Conservation (phyloP, 2,329 filamentous ascomycete genomes). For the Ustulina deusta region DNA sequence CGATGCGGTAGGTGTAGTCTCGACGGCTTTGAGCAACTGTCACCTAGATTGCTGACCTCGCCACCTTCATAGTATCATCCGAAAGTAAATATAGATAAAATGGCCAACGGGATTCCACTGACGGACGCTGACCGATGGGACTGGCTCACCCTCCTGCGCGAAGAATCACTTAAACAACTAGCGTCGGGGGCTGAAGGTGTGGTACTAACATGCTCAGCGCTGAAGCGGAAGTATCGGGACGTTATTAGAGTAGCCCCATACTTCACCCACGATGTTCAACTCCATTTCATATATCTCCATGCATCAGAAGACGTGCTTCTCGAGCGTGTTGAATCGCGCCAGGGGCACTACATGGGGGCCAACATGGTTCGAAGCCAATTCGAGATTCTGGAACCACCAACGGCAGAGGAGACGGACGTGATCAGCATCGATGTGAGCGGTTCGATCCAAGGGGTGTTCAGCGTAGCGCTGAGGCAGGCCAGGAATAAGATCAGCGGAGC, state of each 20-base stretch:
- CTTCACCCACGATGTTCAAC: slow-evolving; percentile 76
- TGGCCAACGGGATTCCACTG: slow-evolving; percentile 84
- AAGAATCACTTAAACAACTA: slow-evolving; percentile 71
- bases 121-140: slow-evolving; percentile 97
- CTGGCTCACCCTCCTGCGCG: slow-evolving; percentile 85
- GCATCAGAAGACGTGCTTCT: slow-evolving; percentile 81
- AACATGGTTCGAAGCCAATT: slow-evolving; percentile 96
- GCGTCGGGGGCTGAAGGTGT: slow-evolving; percentile 74
- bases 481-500: slow-evolving; percentile 63
- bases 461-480: slow-evolving; percentile 69
- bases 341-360: slow-evolving; percentile 95
- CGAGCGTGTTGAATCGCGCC: slow-evolving; percentile 76
- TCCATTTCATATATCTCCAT: slow-evolving; percentile 94
- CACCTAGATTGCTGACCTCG: slow-evolving; percentile 11
- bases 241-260: slow-evolving; percentile 85
- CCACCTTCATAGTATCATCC: slow-evolving; percentile 73
- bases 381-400: slow-evolving; percentile 85
- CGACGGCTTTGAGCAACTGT: not conserved
- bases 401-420: slow-evolving; percentile 76
- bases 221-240: slow-evolving; percentile 98
- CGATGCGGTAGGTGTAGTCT: slow-evolving; percentile 71
- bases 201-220: slow-evolving; percentile 94
- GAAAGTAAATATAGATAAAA: slow-evolving; percentile 86
- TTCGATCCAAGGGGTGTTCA: slow-evolving; percentile 69
- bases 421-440: slow-evolving; percentile 76